Percentiles rank a stretch among this genome's conserved stretches.
These are phyloP conservation scores for Phytophthora pisi DNA, from an alignment of 352 stramenopile genomes.

Conservation along the genomic window DNA sequence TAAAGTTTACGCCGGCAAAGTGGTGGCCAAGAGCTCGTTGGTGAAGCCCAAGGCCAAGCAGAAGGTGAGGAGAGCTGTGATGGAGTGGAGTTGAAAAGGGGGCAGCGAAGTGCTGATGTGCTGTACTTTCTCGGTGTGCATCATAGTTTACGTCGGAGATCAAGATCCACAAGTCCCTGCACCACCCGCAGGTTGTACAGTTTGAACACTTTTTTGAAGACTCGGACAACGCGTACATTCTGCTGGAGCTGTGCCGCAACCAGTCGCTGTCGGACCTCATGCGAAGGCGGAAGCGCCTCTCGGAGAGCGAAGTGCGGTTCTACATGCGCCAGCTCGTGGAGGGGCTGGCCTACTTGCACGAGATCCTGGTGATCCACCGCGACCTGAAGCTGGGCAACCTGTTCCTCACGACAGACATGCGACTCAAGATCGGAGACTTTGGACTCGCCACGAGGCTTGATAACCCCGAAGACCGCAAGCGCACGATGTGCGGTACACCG, in stretches of 20 bases:
- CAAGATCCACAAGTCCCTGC: constrained; percentile 97
- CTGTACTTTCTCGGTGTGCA: constrained; percentile 46
- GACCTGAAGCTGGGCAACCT: constrained; percentile 99
- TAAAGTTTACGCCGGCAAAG: constrained; percentile 96
- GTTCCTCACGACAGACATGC: constrained; percentile 95
- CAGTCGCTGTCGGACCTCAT: constrained; percentile 97
- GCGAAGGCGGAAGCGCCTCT: constrained; percentile 93
- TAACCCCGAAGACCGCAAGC: constrained; percentile 92
- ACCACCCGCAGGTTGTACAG: constrained; percentile 95
- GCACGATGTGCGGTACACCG: constrained; percentile 95
- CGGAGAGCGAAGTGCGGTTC: constrained; percentile 94
- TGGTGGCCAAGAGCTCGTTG: constrained; percentile 97
- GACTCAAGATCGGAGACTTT: constrained; percentile 98
- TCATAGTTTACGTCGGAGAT: constrained; percentile 94
- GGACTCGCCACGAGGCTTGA: constrained; percentile 90
- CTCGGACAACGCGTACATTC: constrained; percentile 96
- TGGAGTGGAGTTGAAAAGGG: background rate
- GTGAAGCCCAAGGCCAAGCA: constrained; percentile 95
- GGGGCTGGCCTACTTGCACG: constrained; percentile 95
- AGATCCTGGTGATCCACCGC: constrained; percentile 95
- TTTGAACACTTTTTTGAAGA: constrained; percentile 99
- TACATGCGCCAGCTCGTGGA: constrained; percentile 93
- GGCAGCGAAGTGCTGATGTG: constrained; percentile 28
- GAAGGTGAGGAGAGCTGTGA: constrained; percentile 86
- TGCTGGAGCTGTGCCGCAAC: constrained; percentile 97